Percentiles rank a stretch among this genome's conserved stretches.
These are phyloP conservation scores for bread wheat (Triticum aestivum) DNA, from an alignment of 176 grass and related monocot species.

Conservation along the genomic window IWGSC_CS_RefSeq_v2.1 NC_057795.1:130118501-130119000, in stretches of 20 bases:
- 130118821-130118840: background rate
- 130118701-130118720: background rate
- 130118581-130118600: background rate
- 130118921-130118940: slow-evolving; percentile 4
- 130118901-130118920: background rate
- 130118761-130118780: background rate
- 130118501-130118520: background rate
- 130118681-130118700: background rate
- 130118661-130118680: slow-evolving; percentile 20
- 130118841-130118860: background rate
- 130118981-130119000: slow-evolving; percentile 91
- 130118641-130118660: slow-evolving; percentile 11
- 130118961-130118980: slow-evolving; percentile 78
- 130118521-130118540: background rate
- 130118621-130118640: background rate
- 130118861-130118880: background rate
- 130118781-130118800: background rate
- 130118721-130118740: background rate
- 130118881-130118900: slow-evolving; percentile 7
- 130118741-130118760: background rate
- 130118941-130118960: slow-evolving; percentile 38
- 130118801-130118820: background rate
- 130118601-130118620: background rate
- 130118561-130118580: slow-evolving; percentile 9
- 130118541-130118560: slow-evolving; percentile 17